These are phyloP conservation scores for Bruguiera hainesii DNA, from an alignment of 441 rosid species.

Conservation along the genomic window DNA sequence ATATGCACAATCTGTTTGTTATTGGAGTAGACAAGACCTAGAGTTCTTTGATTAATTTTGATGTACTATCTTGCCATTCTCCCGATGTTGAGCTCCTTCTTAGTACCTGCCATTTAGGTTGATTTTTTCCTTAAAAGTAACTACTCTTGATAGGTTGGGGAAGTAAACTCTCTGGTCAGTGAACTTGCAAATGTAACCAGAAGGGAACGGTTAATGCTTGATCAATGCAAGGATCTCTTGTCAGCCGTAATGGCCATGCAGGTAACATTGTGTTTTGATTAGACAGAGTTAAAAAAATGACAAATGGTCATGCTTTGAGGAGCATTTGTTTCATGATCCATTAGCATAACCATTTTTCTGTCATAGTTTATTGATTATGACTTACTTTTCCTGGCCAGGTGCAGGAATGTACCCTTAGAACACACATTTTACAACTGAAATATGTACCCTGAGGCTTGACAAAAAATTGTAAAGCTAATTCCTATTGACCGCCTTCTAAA, in stretches of 20 bases:
- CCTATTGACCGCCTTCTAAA: conserved; percentile 33
- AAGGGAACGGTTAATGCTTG: conserved; percentile 57
- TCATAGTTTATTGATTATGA: background rate
- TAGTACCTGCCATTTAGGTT: background rate
- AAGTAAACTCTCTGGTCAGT: conserved; percentile 41
- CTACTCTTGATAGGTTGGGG: conserved; percentile 49
- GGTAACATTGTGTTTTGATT: conserved; percentile 33
- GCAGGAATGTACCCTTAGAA: conserved; percentile 55
- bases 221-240: conserved; percentile 57
- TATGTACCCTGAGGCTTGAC: conserved; percentile 32
- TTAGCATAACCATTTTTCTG: background rate
- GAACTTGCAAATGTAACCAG: conserved; percentile 49
- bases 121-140: background rate
- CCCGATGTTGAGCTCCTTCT: no score
- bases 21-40: no score
- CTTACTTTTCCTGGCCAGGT: conserved; percentile 41
- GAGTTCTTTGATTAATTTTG: no score
- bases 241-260: conserved; percentile 58
- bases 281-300: background rate
- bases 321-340: background rate
- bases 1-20: no score
- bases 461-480: conserved; percentile 34
- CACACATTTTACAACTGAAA: conserved; percentile 54
- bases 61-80: no score
- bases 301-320: background rate